A percentile compares a stretch with the other conserved stretches of the same genome.
phyloP scores from a whole-genome alignment of 2,329 filamentous ascomycete species.

The Pyrenophora teres region DNA sequence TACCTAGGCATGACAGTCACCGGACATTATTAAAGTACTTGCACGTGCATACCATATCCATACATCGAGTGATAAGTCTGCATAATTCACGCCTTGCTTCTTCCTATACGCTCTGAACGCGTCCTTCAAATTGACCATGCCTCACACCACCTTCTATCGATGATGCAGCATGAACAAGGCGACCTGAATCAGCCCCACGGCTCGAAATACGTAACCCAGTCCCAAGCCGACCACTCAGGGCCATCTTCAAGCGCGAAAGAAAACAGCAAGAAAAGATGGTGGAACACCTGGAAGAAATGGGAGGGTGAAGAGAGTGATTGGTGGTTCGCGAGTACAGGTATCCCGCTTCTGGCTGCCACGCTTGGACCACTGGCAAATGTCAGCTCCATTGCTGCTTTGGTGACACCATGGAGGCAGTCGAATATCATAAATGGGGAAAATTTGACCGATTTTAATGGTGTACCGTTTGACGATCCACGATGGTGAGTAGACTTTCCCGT shows the following conservation, averaged over 20 bases:
- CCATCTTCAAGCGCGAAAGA: background rate
- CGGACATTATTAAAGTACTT: background rate
- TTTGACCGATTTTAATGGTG: constrained; percentile 58
- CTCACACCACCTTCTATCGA: background rate
- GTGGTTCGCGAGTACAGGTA: constrained; percentile 48
- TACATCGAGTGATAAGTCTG: background rate
- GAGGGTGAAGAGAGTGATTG: constrained; percentile 35
- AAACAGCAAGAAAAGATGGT: constrained; percentile 9
- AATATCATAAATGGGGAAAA: constrained; percentile 54
- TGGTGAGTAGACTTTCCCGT: constrained; percentile 59
- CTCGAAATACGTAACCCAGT: background rate
- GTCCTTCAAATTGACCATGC: background rate
- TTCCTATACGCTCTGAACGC: background rate
- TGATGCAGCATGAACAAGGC: constrained; percentile 7
- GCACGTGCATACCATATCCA: background rate
- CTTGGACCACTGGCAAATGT: constrained; percentile 86
- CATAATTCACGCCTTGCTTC: background rate
- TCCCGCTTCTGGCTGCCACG: constrained; percentile 74
- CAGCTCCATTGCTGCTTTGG: constrained; percentile 85
- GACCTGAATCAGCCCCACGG: background rate
- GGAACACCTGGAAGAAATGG: constrained; percentile 19
- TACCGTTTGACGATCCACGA: constrained; percentile 67
- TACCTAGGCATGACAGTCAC: background rate
- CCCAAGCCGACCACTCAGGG: background rate
- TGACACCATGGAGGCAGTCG: constrained; percentile 74